These are phyloP conservation scores for Ehretia macrophylla DNA, from an alignment of 257 asterid genomes.

Conservation along the genomic window DNA sequence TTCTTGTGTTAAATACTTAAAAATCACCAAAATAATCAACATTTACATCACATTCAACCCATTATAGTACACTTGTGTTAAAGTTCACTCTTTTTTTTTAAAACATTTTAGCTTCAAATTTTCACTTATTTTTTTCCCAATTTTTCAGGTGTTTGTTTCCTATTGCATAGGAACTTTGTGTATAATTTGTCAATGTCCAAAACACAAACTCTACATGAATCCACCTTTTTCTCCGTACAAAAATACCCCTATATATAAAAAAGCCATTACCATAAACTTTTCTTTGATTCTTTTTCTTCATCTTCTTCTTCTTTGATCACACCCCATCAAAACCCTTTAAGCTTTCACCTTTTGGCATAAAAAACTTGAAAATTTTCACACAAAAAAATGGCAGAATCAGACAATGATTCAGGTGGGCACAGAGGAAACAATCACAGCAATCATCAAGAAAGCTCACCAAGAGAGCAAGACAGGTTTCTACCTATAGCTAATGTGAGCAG, in stretches of 20 bases:
- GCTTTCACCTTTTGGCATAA: neutral
- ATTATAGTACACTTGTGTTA: neutral
- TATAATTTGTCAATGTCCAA: neutral
- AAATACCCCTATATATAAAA: neutral
- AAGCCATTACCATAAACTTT: neutral
- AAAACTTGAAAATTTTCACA: neutral
- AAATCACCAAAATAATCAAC: neutral
- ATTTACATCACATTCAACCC: neutral
- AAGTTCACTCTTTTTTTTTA: too few species aligned
- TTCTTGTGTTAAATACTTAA: too few species aligned
- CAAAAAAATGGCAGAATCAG: conserved; percentile 5
- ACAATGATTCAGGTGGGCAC: conserved; percentile 68
- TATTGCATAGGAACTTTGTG: too few species aligned
- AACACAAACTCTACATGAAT: neutral
- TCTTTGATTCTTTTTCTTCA: neutral
- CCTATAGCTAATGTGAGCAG: conserved; percentile 36
- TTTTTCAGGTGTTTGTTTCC: neutral
- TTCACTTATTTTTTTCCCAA: neutral
- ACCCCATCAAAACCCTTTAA: neutral
- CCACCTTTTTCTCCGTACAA: neutral
- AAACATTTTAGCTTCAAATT: neutral
- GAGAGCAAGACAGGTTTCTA: conserved; percentile 32
- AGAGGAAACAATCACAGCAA: conserved; percentile 18
- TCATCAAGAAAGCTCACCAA: conserved; percentile 15
- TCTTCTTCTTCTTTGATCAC: neutral